Conservation (phyloP, 1,284 basidiomycete genomes). For the Ustilago crameri region DNA sequence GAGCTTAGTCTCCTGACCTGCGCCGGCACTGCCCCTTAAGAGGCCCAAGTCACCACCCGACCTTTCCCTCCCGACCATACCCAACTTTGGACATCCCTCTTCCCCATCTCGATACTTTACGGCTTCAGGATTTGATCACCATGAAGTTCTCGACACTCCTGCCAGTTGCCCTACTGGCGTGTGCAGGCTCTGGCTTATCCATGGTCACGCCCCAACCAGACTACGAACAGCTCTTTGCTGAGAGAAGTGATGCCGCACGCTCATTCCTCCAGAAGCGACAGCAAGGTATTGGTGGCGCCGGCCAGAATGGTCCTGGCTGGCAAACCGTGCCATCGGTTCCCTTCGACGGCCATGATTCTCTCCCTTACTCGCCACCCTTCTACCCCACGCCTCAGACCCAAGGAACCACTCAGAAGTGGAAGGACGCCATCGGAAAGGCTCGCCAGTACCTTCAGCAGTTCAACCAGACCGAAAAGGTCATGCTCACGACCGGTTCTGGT, state of each 20-base stretch:
- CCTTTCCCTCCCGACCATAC: background rate
- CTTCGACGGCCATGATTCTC: slow-evolving; percentile 49
- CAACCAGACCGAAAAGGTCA: slow-evolving; percentile 71
- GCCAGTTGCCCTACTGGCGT: slow-evolving; percentile 26
- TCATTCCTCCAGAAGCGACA: slow-evolving; percentile 31
- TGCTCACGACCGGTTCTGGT: slow-evolving; percentile 69
- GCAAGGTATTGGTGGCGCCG: slow-evolving; percentile 43
- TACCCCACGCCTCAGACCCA: slow-evolving; percentile 52
- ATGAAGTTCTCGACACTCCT: slow-evolving; percentile 36
- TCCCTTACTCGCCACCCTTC: slow-evolving; percentile 55
- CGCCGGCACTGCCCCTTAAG: no score
- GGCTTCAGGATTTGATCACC: background rate
- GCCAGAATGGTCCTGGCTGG: slow-evolving; percentile 41
- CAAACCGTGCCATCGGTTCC: slow-evolving; percentile 36
- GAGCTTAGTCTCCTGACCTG: no score
- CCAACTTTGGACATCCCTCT: background rate
- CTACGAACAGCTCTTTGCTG: slow-evolving; percentile 30
- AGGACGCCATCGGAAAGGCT: slow-evolving; percentile 73
- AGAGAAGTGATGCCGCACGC: slow-evolving; percentile 11
- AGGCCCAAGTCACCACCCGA: background rate
- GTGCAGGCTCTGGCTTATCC: slow-evolving; percentile 32
- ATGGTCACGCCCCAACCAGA: slow-evolving; percentile 23
- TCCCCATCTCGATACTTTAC: background rate
- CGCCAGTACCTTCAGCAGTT: slow-evolving; percentile 67
- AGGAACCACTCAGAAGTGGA: slow-evolving; percentile 71